Evolutionary conservation across 2,329 filamentous ascomycete genomes (phyloP), one percentile per base, ranked within the genome.

Genomic region (Paecilomyces variotii): DNA sequence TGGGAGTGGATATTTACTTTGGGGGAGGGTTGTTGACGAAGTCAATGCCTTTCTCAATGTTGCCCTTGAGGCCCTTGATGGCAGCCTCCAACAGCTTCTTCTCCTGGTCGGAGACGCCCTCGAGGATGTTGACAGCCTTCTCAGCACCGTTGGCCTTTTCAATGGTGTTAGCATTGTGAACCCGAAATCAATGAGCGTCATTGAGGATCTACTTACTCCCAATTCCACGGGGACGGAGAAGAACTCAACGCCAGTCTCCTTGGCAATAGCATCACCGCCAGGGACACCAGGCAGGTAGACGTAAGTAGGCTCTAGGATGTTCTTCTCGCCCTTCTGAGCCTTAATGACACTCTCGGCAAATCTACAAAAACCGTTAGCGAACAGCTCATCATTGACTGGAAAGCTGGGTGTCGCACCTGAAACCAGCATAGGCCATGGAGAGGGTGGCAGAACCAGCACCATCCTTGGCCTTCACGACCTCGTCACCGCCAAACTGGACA

Each of bases 151-250:
- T 86, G 74, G 86, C 82, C 91, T 96, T 67, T 66, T 62, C 57
- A 25, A 60, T 58, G 67, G 56, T 68, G 71, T 74, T 67, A 74
- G 69, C 56, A 49, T 57, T 55, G 26, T 28, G 45, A 53, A 50
- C 10, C 27, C 28, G 14, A 24, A 57, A 56, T 39, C 14, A 53
- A 57, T 53, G 56, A 51, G 58, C 39, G 26, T 34, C 30, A 24
- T 56, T 60, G 56, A 57, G 24, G 53, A 51, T 53, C 26, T 25
- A 83, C 90, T 80, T 88, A 95, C 91, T 72, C 94, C 94, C 67
- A 99, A 91, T 80, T 96, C 90, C 67, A 97, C 85, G 61, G 92
- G 93, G 57, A 95, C 91, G 60, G 94, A 96, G 85, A 99, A 99
- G 83, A 90, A 99, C 58, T 99, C 92, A 63, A 84, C 78, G 67